Evolutionary conservation across 371 early-diverging fungal genomes (phyloP), one percentile per base, ranked within the genome.

Genomic region (Mucor indicus): DNA sequence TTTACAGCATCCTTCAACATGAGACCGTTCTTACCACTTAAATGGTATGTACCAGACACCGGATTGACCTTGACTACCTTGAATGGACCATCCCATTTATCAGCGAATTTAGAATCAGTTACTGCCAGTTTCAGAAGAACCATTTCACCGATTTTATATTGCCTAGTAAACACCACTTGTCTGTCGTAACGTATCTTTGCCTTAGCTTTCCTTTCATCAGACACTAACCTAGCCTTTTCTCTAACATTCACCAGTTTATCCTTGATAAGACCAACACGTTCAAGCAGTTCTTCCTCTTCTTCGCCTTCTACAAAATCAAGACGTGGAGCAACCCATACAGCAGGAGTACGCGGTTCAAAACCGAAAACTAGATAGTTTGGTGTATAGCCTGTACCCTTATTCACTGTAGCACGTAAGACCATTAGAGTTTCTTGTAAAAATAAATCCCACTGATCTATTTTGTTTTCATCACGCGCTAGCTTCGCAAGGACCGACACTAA

Each of bases 311-410:
- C 24, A 33, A 41, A 64, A 37, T 63, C 64, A 9, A 19, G 1
- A 2, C 42, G 17, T 0, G 59, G 59, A 4, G 53, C 42, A 30
- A 21, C 38, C 64, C 59, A 64, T 0, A 46, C 50, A 3, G 53
- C 27, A 10, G 59, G 64, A 10, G 59, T 46, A 5, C 39, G 12
- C 13, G 59, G n/a, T 15, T 58, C 53, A 38, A 54, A 58, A 1
- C 59, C 64, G 42, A 38, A 64, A 12, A 64, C 38, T 6, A 64
- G 16, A 45, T 45, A 55, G 4, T 53, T 10, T 4, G 56, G 53
- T 9, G 32, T 38, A 5, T 46, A 47, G 2, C 51, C 48, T 4
- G 59, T 59, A 6, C 50, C 12, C 0, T 45, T 44, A 31, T 58
- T 64, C 0, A 47, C 50, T 2, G 33, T 58, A 1, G 46, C 44